phyloP scores from a whole-genome alignment of 805 yeast genomes.

The Myxozyma monticola region DNA sequence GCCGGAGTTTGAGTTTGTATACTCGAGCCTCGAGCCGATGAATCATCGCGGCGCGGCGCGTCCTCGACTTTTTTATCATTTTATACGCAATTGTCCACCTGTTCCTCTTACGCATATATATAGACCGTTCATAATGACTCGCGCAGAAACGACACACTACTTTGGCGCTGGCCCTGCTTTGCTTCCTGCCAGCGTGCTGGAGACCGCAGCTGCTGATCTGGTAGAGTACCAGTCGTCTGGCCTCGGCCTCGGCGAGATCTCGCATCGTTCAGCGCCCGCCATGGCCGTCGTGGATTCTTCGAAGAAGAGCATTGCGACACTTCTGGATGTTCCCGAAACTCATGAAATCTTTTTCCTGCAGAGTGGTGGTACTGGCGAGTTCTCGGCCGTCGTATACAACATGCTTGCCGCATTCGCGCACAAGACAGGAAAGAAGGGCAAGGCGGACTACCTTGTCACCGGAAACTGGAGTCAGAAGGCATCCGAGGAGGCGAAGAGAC shows the following conservation, averaged over 20 bases:
- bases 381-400: slow-evolving; percentile 83
- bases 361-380: slow-evolving; percentile 98
- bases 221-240: slow-evolving; percentile 68
- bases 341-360: slow-evolving; percentile 94
- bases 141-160: slow-evolving; percentile 45
- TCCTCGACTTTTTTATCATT: no score
- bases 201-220: slow-evolving; percentile 84
- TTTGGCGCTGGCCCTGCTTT: slow-evolving; percentile 99
- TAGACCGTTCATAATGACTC: no score
- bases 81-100: no score
- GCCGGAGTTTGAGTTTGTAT: no score
- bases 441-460: slow-evolving; percentile 82
- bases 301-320: slow-evolving; percentile 60
- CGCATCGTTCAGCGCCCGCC: slow-evolving; percentile 90
- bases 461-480: slow-evolving; percentile 95
- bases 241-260: slow-evolving; percentile 91
- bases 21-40: no score
- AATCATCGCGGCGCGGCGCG: no score
- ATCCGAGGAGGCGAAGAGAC: slow-evolving; percentile 77
- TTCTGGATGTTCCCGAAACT: slow-evolving; percentile 80
- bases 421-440: slow-evolving; percentile 71
- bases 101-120: no score
- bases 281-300: slow-evolving; percentile 72
- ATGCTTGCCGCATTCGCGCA: slow-evolving; percentile 72
- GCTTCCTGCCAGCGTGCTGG: slow-evolving; percentile 77